A percentile compares a stretch with the other conserved stretches of the same genome.
phyloP scores from a whole-genome alignment of 140 eudicot species.

The Bidens hawaiensis region DNA sequence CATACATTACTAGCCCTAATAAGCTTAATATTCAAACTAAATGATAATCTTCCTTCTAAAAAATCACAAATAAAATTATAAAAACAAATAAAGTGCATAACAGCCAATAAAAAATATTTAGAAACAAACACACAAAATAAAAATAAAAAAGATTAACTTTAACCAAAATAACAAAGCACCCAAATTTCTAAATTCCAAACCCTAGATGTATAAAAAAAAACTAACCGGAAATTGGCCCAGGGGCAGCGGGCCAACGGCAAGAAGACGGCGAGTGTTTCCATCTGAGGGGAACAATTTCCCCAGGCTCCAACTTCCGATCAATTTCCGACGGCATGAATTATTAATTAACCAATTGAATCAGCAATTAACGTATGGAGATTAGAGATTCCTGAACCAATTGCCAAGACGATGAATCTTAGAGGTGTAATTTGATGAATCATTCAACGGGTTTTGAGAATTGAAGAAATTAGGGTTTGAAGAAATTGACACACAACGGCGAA shows the following conservation, averaged over 20 bases:
- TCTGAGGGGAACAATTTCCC: conserved; percentile 28
- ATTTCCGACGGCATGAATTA: conserved; percentile 99
- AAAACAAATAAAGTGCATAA: too few species aligned
- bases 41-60: too few species aligned
- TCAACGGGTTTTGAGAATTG: conserved; percentile 7
- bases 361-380: not conserved
- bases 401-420: not conserved
- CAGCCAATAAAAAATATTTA: too few species aligned
- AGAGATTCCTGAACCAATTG: not conserved
- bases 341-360: too few species aligned
- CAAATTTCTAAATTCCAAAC: too few species aligned
- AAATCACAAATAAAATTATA: too few species aligned
- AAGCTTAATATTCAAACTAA: too few species aligned
- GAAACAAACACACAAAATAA: too few species aligned
- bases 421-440: not conserved
- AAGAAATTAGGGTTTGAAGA: conserved; percentile 19
- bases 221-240: conserved; percentile 49
- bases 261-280: conserved; percentile 47
- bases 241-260: conserved; percentile 38
- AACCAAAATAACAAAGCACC: too few species aligned
- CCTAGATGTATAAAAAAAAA: not conserved
- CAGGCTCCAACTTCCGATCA: conserved; percentile 35
- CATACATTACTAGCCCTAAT: too few species aligned
- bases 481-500: conserved; percentile 12
- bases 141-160: too few species aligned